These are phyloP conservation scores for Malbranchea zuffiana DNA, from an alignment of 2,329 filamentous ascomycete genomes.

Conservation along the genomic window DNA sequence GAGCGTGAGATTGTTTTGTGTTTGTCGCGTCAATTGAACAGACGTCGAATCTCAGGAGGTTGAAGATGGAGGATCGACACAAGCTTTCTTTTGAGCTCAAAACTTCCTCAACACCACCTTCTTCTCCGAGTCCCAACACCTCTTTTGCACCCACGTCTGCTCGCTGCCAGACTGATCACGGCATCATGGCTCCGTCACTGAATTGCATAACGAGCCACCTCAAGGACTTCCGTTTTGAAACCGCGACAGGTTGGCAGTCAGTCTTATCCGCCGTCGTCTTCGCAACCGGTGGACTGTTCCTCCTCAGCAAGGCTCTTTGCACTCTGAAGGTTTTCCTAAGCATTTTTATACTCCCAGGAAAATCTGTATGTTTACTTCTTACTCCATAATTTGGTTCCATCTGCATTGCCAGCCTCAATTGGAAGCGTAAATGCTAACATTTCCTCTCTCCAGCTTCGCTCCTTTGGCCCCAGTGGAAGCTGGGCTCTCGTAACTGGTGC, in stretches of 20 bases:
- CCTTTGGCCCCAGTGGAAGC: constrained; percentile 80
- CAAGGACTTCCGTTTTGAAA: constrained; percentile 26
- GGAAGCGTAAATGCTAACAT: constrained; percentile 4
- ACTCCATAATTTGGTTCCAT: background rate
- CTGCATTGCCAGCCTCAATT: background rate
- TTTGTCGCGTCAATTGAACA: too few relatives aligned
- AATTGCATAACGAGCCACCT: constrained; percentile 24
- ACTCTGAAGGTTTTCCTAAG: constrained; percentile 53
- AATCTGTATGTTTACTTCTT: constrained; percentile 34
- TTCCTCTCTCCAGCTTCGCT: constrained; percentile 53
- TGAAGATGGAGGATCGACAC: too few relatives aligned
- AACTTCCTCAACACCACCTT: too few relatives aligned
- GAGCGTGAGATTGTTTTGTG: too few relatives aligned
- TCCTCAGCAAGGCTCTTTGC: constrained; percentile 47
- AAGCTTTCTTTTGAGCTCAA: too few relatives aligned
- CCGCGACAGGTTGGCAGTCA: constrained; percentile 29
- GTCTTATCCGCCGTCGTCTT: constrained; percentile 28
- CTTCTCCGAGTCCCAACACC: too few relatives aligned
- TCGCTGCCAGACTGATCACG: too few relatives aligned
- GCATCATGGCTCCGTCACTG: too few relatives aligned
- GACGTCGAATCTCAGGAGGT: too few relatives aligned
- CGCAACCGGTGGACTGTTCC: constrained; percentile 46
- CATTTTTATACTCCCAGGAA: constrained; percentile 53
- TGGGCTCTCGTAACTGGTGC: constrained; percentile 94
- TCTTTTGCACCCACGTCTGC: too few relatives aligned